Evolutionary conservation across 2,329 filamentous ascomycete genomes (phyloP).

Genomic region (Colletotrichum melonis): DNA sequence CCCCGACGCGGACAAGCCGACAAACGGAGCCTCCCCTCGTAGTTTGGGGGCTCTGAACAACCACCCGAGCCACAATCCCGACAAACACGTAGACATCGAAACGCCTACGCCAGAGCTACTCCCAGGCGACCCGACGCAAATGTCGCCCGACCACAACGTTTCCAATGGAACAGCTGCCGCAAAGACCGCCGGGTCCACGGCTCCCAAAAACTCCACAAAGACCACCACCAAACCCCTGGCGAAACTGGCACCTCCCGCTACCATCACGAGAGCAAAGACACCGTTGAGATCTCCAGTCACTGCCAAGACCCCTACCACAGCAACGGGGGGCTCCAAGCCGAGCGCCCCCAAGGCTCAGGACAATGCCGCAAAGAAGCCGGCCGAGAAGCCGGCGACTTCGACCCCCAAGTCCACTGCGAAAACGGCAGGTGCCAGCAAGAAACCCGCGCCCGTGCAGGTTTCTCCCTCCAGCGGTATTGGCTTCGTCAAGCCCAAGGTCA

Average conservation of each 20-base stretch:
- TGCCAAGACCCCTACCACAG: conserved; percentile 52
- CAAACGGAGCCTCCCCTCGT: conserved; percentile 37
- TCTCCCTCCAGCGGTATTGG: conserved; percentile 51
- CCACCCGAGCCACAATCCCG: conserved; percentile 51
- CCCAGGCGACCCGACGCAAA: conserved; percentile 43
- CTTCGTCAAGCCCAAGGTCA: conserved; percentile 69
- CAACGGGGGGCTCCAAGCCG: conserved; percentile 43
- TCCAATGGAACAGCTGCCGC: conserved; percentile 40
- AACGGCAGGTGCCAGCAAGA: conserved; percentile 51
- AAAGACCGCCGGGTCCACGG: conserved; percentile 39
- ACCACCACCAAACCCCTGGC: conserved; percentile 45
- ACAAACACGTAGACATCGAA: conserved; percentile 54
- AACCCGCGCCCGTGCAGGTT: conserved; percentile 54
- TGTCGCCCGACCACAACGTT: conserved; percentile 21
- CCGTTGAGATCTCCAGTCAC: conserved; percentile 49
- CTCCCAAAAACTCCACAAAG: conserved; percentile 35
- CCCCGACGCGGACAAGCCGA: conserved; percentile 40
- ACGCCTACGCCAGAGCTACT: conserved; percentile 46
- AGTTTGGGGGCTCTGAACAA: conserved; percentile 42
- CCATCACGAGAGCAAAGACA: conserved; percentile 45
- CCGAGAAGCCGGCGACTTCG: conserved; percentile 49
- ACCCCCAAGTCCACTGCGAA: conserved; percentile 44
- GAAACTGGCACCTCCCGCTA: conserved; percentile 39
- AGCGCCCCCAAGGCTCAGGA: conserved; percentile 40
- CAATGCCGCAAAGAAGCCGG: conserved; percentile 25